Base-by-base conservation (phyloP, 1,139 yeast genomes). In the Nakaseomyces delphensis region DNA sequence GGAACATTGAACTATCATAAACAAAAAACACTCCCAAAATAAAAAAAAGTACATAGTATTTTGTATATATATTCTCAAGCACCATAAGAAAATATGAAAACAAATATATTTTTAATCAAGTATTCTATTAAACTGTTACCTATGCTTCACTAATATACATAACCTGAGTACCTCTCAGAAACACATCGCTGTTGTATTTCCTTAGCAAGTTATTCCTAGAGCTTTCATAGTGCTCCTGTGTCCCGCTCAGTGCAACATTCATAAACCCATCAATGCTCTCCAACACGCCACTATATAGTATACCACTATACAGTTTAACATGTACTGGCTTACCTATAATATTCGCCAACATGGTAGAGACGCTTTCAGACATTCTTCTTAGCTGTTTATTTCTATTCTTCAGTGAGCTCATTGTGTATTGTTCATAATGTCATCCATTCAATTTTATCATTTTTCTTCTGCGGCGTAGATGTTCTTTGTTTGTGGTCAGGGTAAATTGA, bases 191-290 rank as follows among this genome's bases (percentile, higher is more conserved):
- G 56, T 81, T 84, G 36, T 70, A 71, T 43, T 73, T 74, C 45
- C 78, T 77, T 40, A 72, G 68, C 41, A 68, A 67, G 13, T 79
- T 79, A 42, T 75, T 74, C 21, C 76, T 75, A 39, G 68, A 67
- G 29, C 48, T 55, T 41, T 61, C 65, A 43, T 57, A 61, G 43
- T 60, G 64, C 60, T 91, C 97, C 41, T 74, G 71, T 3, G 95
- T 79, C 43, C 79, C 74, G 46, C 83, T 87, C 54, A 91, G 71
- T 4, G 91, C 95, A 43, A 91, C 82, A 64, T 93, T 93, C 96
- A 91, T 89, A 66, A 80, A 93, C 13, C 98, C 97, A 60, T 91
- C 99, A 44, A 91, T 89, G 39, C 96, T 84, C 54, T 85, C 93
- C 46, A 91, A 72, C 47, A 69, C 73, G 13, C 84, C 85, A 38